phyloP scores from a whole-genome alignment of 345 rosid species.

The Gossypium longicalyx region DNA sequence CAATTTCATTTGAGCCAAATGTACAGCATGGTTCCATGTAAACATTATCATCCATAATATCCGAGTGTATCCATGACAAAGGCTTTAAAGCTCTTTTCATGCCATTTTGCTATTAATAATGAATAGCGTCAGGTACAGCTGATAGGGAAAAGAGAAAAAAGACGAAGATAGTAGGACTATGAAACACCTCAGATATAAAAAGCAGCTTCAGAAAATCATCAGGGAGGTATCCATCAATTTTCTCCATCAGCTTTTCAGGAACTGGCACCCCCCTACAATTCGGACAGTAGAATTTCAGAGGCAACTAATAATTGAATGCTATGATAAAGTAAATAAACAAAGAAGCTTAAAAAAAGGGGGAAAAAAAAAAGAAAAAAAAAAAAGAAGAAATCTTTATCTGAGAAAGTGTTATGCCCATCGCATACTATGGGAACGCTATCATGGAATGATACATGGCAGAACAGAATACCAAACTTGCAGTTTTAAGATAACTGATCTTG shows the following conservation, averaged over 20 bases:
- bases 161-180: background rate
- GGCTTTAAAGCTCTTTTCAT: constrained; percentile 36
- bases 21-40: constrained; percentile 53
- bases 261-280: constrained; percentile 81
- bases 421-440: background rate
- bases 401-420: background rate
- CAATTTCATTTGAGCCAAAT: constrained; percentile 13
- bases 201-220: constrained; percentile 65
- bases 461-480: background rate
- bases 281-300: constrained; percentile 17
- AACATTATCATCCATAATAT: constrained; percentile 91
- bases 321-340: background rate
- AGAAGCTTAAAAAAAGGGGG: background rate
- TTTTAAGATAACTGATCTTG: background rate
- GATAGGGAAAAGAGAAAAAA: background rate
- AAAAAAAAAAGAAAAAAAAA: background rate
- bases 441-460: background rate
- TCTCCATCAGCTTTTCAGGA: constrained; percentile 55
- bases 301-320: background rate
- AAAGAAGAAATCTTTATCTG: background rate
- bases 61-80: constrained; percentile 83
- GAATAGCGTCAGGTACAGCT: background rate
- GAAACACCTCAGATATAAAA: constrained; percentile 47
- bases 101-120: constrained; percentile 26
- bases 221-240: constrained; percentile 69